Evolutionary conservation across 192 early-diverging fungal genomes (phyloP).

Genomic region (Phycomyces blakesleeanus): DNA sequence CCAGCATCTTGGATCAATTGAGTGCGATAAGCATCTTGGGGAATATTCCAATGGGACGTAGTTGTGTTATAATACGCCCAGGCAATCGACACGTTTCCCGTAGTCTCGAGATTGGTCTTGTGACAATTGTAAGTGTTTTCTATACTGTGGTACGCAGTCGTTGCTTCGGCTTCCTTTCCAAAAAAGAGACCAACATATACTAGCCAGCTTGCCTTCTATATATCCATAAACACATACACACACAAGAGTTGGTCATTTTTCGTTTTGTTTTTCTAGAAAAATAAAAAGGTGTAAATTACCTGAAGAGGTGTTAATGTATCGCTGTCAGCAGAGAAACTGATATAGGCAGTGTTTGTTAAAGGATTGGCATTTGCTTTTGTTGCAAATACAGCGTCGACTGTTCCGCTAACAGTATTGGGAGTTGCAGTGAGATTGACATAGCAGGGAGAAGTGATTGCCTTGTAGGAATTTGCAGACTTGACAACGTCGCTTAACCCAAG

Average conservation of each 20-base stretch:
- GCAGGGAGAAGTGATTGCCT: constrained; percentile 16
- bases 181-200: constrained; percentile 12
- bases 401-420: neutral
- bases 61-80: constrained; percentile 9
- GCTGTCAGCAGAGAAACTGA: constrained; percentile 6
- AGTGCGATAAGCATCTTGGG: constrained; percentile 1
- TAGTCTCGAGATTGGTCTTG: neutral
- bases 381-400: constrained; percentile 2
- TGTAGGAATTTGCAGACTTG: constrained; percentile 5
- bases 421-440: neutral
- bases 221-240: too few relatives aligned
- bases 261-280: too few relatives aligned
- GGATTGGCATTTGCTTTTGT: neutral
- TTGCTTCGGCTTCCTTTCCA: neutral
- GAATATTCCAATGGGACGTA: neutral
- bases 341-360: neutral
- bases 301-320: constrained; percentile 10
- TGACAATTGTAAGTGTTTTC: constrained; percentile 7
- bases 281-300: neutral
- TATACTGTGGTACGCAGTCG: neutral
- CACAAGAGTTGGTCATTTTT: too few relatives aligned
- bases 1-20: constrained; percentile 8
- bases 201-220: constrained; percentile 14
- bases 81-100: constrained; percentile 3
- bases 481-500: constrained; percentile 6